Evolutionary conservation across 1,284 basidiomycete genomes (phyloP), one percentile per base, ranked within the genome.

Genomic region (Stygiomarasmius scandens): DNA sequence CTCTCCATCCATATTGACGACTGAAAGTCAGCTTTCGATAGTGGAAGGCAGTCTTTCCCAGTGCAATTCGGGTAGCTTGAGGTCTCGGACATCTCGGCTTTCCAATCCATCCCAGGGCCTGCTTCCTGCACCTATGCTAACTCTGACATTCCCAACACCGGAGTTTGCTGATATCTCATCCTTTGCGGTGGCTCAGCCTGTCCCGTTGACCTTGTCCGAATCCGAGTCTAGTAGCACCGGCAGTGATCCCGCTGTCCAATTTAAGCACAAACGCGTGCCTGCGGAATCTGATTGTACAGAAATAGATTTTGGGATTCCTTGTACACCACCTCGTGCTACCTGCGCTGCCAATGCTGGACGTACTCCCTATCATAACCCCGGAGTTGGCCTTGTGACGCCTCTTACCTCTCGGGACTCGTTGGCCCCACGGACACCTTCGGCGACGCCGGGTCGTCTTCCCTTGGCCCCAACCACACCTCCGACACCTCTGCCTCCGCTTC

Each of bases 101-200:
- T 12, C 38, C 20, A n/a, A 27, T 22, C 36, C 24, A 34, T 36
- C 24, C 34, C 45, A 51, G 19, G 27, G 47, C 41, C 45, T 48
- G 11, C 27, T 56, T n/a, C 45, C 9, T 5, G 49, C 55, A 36
- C 55, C 55, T 34, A 45, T 50, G 22, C 50, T 57, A 32, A 43
- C 34, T 1, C 23, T 57, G 32, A 57, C 55, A 47, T 57, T 57
- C 22, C 55, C 55, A 16, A 57, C 55, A 20, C 55, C 55, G 11
- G 55, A 52, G 16, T 24, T 57, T 14, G 43, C 14, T 24, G 41
- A 36, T 25, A 20, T 24, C 10, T 36, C 49, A n/a, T 47, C 43
- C 2, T 20, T 57, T 23, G 25, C 34, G 3, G 50, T 5, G 16
- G 6, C n/a, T 16, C 38, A 57, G 6, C 45, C 55, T 19, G n/a